phyloP scores from a whole-genome alignment of 495 filamentous ascomycete genomes.

The Trichodelitschia bisporula region DNA sequence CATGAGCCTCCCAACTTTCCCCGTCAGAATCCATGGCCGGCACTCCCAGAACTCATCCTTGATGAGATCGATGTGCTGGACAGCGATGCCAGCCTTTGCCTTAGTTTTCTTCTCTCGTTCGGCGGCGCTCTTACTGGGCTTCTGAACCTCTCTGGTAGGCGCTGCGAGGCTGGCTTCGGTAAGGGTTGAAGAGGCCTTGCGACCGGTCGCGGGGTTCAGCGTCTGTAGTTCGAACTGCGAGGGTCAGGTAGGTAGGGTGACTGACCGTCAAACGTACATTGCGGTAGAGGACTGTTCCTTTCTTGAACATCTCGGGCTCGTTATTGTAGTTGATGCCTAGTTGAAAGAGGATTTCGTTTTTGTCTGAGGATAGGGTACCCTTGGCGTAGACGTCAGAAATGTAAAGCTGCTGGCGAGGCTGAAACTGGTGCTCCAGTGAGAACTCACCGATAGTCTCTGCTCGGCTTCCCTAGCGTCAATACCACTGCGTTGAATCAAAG shows the following conservation, averaged over 20 bases:
- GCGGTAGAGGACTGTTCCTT: conserved; percentile 72
- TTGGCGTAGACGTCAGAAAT: neutral
- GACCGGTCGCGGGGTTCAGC: too few species aligned
- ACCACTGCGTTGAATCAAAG: conserved; percentile 51
- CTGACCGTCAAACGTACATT: conserved; percentile 35
- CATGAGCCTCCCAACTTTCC: conserved; percentile 43
- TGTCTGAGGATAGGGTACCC: conserved; percentile 65
- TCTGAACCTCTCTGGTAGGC: too few species aligned
- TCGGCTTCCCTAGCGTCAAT: conserved; percentile 58
- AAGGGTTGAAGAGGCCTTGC: too few species aligned
- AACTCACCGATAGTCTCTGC: conserved; percentile 39
- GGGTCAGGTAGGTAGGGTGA: neutral
- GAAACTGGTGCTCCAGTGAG: too few species aligned
- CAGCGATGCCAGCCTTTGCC: conserved; percentile 47
- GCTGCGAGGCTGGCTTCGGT: too few species aligned
- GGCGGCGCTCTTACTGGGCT: conserved; percentile 44
- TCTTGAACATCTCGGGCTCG: conserved; percentile 75
- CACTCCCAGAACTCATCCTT: conserved; percentile 79
- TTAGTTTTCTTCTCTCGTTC: conserved; percentile 57
- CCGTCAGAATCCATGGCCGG: conserved; percentile 64
- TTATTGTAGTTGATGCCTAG: conserved; percentile 96
- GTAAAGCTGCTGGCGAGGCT: too few species aligned
- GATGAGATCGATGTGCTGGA: conserved; percentile 82
- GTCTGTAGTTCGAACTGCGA: too few species aligned
- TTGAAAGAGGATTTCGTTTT: conserved; percentile 84